Evolutionary conservation across 371 early-diverging fungal species (phyloP).

Genomic region (Gilbertella persicaria): DNA sequence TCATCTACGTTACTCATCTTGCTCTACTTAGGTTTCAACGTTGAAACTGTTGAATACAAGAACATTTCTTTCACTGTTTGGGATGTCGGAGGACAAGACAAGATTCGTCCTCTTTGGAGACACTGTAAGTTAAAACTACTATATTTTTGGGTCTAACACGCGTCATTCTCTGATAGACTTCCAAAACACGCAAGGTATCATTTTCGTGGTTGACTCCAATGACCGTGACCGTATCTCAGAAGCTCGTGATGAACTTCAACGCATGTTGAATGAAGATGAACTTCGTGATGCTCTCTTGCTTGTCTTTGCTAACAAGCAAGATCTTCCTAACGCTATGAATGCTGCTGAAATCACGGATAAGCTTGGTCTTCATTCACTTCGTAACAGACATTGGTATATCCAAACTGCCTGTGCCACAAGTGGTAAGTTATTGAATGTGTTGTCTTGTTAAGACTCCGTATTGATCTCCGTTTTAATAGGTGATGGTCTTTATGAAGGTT

Average conservation of each 20-base stretch:
- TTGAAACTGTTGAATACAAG: conserved; percentile 95
- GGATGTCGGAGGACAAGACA: conserved; percentile 89
- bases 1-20: background rate
- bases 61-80: conserved; percentile 97
- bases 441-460: background rate
- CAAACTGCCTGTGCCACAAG: conserved; percentile 92
- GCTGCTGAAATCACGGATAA: conserved; percentile 93
- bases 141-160: background rate
- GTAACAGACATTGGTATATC: conserved; percentile 91
- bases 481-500: conserved; percentile 96
- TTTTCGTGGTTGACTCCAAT: conserved; percentile 95
- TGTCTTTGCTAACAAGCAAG: conserved; percentile 97
- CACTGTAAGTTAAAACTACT: conserved; percentile 55
- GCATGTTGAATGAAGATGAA: conserved; percentile 93
- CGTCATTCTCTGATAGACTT: conserved; percentile 73
- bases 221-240: conserved; percentile 92
- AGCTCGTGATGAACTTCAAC: conserved; percentile 85
- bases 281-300: conserved; percentile 86
- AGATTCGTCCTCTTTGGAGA: conserved; percentile 58
- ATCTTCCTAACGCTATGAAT: conserved; percentile 93
- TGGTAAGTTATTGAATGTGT: conserved; percentile 63
- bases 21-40: conserved; percentile 78
- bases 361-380: conserved; percentile 83
- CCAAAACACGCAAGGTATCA: conserved; percentile 96
- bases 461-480: conserved; percentile 26